Base-by-base conservation (phyloP, 2,329 filamentous ascomycete species). In the Gliomastix tumulicola region DNA sequence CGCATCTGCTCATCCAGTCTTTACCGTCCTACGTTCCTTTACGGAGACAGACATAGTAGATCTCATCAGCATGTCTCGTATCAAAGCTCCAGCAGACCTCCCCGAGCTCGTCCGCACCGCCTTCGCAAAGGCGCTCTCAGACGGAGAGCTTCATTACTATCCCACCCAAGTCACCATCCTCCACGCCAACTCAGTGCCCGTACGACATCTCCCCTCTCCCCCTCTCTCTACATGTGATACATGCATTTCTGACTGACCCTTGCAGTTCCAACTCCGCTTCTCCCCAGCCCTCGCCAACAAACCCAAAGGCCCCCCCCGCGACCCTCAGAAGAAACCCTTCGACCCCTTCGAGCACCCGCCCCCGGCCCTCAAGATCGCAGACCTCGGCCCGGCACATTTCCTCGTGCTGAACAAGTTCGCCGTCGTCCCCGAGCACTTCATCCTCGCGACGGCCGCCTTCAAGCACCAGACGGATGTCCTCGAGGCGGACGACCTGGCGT, bases 351-450 rank as follows among this genome's bases (percentile, higher is more conserved):
- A 73, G 22, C 65, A 76, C 41, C 81, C 81, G 0, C 56, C 69
- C 0, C 49, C 63, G 4, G 62, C 68, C 6, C 69, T 82, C 38
- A 62, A 81, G 25, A 57, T 79, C 30, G 55, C 70, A 13, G 54
- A 57, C 19, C 49, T 84, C 7, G 63, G 63, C 2, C 62, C 74
- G 1, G 55, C 62, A 8, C 82, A 88, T 55, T 68, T 71, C 40
- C 66, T 87, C 30, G 75, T 88, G 2, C 63, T 88, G 28, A 88
- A 88, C 65, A 88, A 87, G 56, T 88, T 83, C 48, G 81, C 83
- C 34, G 60, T 88, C 34, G 79, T 84, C 22, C 71, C 74, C 0
- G 70, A 79, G 48, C 83, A 88, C 59, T 84, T 84, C 52, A 84
- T 88, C 46, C 68, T 88, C 33, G 74, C 77, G 0, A 88, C 83